Evolutionary conservation across 129 eudicot species (phyloP).

Genomic region (Flaveria ramosissima): DNA sequence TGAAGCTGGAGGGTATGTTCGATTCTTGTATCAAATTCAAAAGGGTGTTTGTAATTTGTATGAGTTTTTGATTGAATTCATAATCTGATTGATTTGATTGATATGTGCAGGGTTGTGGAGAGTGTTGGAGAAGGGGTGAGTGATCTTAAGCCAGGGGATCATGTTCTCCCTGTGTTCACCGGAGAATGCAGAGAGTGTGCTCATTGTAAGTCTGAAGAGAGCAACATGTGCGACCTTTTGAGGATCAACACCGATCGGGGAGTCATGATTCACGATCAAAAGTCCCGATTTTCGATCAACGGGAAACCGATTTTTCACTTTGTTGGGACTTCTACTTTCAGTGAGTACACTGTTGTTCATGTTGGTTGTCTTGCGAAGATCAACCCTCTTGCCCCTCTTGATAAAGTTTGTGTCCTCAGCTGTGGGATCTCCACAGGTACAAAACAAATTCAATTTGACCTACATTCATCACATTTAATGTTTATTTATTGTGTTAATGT

Average conservation of each 20-base stretch:
- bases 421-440: slow-evolving; percentile 92
- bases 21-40: not conserved
- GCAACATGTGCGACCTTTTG: slow-evolving; percentile 85
- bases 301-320: slow-evolving; percentile 80
- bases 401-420: slow-evolving; percentile 84
- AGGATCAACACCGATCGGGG: slow-evolving; percentile 85
- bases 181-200: slow-evolving; percentile 85
- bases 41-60: not conserved
- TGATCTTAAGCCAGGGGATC: slow-evolving; percentile 72
- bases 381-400: slow-evolving; percentile 83
- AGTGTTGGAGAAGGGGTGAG: slow-evolving; percentile 90
- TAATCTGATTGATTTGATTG: not conserved
- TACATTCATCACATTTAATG: not conserved
- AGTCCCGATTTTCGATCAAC: slow-evolving; percentile 66
- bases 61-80: not conserved
- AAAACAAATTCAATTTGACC: not conserved
- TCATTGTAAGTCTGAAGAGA: slow-evolving; percentile 80
- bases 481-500: not conserved
- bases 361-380: slow-evolving; percentile 81
- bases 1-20: slow-evolving; percentile 89
- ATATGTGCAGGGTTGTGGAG: slow-evolving; percentile 60
- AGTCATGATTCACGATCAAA: slow-evolving; percentile 68
- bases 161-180: slow-evolving; percentile 88
- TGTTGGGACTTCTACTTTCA: slow-evolving; percentile 85
- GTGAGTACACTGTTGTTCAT: slow-evolving; percentile 83